Conservation (phyloP, 1,139 yeast genomes). For the Geotrichum restrictum region DNA sequence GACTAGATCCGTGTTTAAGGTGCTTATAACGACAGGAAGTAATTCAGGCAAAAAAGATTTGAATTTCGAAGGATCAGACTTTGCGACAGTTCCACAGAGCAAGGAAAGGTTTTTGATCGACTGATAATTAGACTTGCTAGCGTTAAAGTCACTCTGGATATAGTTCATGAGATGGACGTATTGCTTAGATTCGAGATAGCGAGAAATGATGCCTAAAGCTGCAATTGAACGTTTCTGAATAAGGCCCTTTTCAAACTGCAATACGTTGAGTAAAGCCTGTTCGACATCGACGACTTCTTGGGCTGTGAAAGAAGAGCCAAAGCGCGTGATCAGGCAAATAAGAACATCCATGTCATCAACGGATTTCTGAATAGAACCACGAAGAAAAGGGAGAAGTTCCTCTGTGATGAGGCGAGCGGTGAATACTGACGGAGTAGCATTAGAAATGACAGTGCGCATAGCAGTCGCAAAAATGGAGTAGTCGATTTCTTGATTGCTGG, state of each 20-base stretch:
- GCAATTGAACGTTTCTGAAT: conserved; percentile 45
- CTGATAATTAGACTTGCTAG: conserved; percentile 21
- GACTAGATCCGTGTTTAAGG: conserved; percentile 26
- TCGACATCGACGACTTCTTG: conserved; percentile 44
- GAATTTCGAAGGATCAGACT: conserved; percentile 31
- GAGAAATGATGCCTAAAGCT: conserved; percentile 51
- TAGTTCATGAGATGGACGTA: conserved; percentile 31
- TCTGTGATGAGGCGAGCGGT: conserved; percentile 39
- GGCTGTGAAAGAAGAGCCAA: conserved; percentile 49
- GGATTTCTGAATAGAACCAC: conserved; percentile 37
- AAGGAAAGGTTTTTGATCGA: conserved; percentile 26
- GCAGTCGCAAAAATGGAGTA: conserved; percentile 70
- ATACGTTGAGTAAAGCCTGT: conserved; percentile 27
- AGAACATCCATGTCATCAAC: conserved; percentile 65
- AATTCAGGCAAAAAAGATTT: conserved; percentile 26
- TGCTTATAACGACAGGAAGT: conserved; percentile 27
- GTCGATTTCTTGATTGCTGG: conserved; percentile 40
- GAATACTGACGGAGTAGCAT: conserved; percentile 33
- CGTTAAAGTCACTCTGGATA: conserved; percentile 26
- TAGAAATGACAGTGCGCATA: conserved; percentile 54
- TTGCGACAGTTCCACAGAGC: conserved; percentile 33
- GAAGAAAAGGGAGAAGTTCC: conserved; percentile 37
- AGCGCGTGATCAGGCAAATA: conserved; percentile 52
- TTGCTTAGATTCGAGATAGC: conserved; percentile 36
- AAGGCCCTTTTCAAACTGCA: conserved; percentile 31